A percentile compares a stretch with the other conserved stretches of the same genome.
These are phyloP conservation scores for Mycena metata DNA, from an alignment of 768 basidiomycete species.

Conservation along the genomic window DNA sequence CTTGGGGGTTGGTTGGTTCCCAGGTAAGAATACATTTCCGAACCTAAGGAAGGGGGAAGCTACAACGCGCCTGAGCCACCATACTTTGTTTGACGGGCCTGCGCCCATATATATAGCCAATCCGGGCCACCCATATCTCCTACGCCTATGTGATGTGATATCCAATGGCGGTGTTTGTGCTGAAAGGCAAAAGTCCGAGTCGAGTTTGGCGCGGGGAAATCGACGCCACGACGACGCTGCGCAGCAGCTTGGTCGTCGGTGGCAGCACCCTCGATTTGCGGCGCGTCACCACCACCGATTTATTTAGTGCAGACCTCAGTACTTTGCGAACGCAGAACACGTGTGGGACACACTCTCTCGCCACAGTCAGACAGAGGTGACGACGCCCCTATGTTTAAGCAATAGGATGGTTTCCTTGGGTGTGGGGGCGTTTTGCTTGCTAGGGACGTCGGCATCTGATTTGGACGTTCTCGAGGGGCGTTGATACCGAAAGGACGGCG, in stretches of 20 bases:
- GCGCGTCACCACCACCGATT: not conserved
- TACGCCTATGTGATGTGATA: slow-evolving; percentile 11
- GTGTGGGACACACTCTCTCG: slow-evolving; percentile 24
- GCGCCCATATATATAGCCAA: slow-evolving; percentile 9
- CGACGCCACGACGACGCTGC: slow-evolving; percentile 16
- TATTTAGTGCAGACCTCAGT: too few relatives aligned
- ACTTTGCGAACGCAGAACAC: slow-evolving; percentile 11
- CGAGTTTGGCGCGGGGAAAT: not conserved
- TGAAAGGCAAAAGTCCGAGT: not conserved
- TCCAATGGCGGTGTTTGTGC: not conserved
- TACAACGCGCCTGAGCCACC: slow-evolving; percentile 18
- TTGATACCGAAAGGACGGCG: slow-evolving; percentile 12
- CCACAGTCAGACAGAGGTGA: slow-evolving; percentile 6
- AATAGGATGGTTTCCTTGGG: slow-evolving; percentile 29
- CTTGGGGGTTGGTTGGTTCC: too few relatives aligned
- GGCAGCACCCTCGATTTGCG: slow-evolving; percentile 22
- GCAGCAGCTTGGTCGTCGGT: slow-evolving; percentile 9
- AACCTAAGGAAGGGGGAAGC: not conserved
- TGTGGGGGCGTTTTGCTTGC: slow-evolving; percentile 22
- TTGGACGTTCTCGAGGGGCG: slow-evolving; percentile 18
- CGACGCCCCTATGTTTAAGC: slow-evolving; percentile 31
- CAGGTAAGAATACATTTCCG: slow-evolving; percentile 26
- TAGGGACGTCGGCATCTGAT: slow-evolving; percentile 22
- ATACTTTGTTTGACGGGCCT: slow-evolving; percentile 24
- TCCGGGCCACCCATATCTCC: slow-evolving; percentile 18